phyloP scores from a whole-genome alignment of 1,284 basidiomycete species.

The Bjerkandera adusta region DNA sequence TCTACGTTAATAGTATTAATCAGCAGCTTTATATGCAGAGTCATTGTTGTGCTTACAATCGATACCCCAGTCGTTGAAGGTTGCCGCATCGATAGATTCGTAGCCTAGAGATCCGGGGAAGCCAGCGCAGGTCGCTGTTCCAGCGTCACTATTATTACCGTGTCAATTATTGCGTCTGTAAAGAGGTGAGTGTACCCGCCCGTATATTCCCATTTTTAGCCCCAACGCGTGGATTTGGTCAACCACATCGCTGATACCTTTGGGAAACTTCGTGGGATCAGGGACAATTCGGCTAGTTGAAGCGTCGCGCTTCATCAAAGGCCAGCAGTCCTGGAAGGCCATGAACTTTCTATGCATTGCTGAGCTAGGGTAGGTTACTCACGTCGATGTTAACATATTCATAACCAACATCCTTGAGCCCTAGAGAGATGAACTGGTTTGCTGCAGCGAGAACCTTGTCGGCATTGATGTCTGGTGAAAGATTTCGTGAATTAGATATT shows the following conservation, averaged over 20 bases:
- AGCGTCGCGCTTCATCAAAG: conserved; percentile 38
- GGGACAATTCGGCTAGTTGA: conserved; percentile 44
- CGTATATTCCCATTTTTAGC: conserved; percentile 53
- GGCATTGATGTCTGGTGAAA: conserved; percentile 39
- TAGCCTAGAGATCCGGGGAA: conserved; percentile 50
- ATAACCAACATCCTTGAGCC: conserved; percentile 49
- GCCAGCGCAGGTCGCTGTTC: conserved; percentile 48
- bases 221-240: conserved; percentile 46
- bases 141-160: conserved; percentile 43
- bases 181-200: conserved; percentile 24
- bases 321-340: conserved; percentile 49
- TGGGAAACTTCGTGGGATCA: conserved; percentile 51
- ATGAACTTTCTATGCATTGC: neutral
- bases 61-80: conserved; percentile 52
- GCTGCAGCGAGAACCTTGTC: conserved; percentile 46
- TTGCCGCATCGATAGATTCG: conserved; percentile 47
- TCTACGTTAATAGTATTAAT: conserved; percentile 24
- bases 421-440: conserved; percentile 44
- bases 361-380: conserved; percentile 12
- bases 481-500: conserved; percentile 4
- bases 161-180: neutral
- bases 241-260: conserved; percentile 46
- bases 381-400: conserved; percentile 57
- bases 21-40: conserved; percentile 12
- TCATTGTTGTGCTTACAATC: conserved; percentile 35